A percentile compares a stretch with the other conserved stretches of the same genome.
Evolutionary conservation across 2,329 filamentous ascomycete genomes (phyloP).

Genomic region (Cladosporium halotolerans): DNA sequence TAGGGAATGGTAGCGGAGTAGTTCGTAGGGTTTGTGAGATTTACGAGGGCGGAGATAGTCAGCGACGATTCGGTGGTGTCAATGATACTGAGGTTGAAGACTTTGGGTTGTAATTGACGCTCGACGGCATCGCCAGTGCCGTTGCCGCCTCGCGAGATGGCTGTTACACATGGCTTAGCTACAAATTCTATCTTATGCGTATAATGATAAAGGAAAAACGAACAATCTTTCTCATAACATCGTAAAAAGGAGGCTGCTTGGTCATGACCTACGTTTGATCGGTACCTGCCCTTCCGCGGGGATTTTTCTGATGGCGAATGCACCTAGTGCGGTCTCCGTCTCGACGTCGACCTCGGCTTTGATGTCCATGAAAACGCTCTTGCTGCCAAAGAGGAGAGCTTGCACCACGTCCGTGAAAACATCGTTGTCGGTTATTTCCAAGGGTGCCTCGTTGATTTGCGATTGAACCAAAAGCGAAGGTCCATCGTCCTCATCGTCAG

Average conservation of each 20-base stretch:
- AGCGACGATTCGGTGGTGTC: conserved; percentile 68
- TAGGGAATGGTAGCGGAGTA: conserved; percentile 81
- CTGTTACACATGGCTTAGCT: conserved; percentile 20
- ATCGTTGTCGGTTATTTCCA: conserved; percentile 73
- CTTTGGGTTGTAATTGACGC: conserved; percentile 48
- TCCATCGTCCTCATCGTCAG: conserved; percentile 47
- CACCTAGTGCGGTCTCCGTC: conserved; percentile 73
- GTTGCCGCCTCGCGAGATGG: conserved; percentile 10
- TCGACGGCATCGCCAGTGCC: conserved; percentile 4
- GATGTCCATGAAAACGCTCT: conserved; percentile 65
- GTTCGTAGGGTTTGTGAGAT: conserved; percentile 82
- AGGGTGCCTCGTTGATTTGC: conserved; percentile 67
- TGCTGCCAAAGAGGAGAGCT: conserved; percentile 66
- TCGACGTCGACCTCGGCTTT: conserved; percentile 76
- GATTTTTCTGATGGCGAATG: conserved; percentile 73
- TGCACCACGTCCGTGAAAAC: conserved; percentile 78
- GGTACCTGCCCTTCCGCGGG: conserved; percentile 78
- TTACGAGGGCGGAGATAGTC: conserved; percentile 64
- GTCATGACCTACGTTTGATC: conserved; percentile 76
- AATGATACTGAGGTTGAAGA: conserved; percentile 65
- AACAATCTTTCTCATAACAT: conserved; percentile 10
- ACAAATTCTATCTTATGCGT: conserved; percentile 20
- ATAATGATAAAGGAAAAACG: conserved; percentile 1
- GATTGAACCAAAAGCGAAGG: conserved; percentile 68
- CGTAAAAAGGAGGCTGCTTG: conserved; percentile 10